Percentiles rank a stretch among this genome's conserved stretches.
Conservation (phyloP, 805 yeast genomes). For the Ascoidea rubescens region DNA sequence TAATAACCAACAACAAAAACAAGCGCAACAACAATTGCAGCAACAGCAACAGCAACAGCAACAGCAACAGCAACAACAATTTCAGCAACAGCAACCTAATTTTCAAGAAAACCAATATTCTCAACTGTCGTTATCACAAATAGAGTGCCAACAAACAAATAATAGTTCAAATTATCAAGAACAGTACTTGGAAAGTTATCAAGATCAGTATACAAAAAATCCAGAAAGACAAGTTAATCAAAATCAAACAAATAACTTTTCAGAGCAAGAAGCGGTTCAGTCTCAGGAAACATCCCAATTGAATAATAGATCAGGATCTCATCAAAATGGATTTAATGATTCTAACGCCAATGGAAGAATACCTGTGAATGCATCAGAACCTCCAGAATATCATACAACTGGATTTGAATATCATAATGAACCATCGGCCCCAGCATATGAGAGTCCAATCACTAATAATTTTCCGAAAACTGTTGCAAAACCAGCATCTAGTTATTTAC, state of each 20-base stretch:
- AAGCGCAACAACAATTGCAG: conserved; percentile 8
- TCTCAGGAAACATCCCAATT: no score
- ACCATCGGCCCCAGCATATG: background rate
- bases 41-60: conserved; percentile 12
- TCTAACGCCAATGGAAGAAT: background rate
- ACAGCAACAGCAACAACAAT: conserved; percentile 1
- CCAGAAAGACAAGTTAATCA: background rate
- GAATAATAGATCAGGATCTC: no score
- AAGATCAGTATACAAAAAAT: no score
- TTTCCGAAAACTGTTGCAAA: no score
- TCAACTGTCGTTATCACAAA: background rate
- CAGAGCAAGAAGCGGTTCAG: background rate
- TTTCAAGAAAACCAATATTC: background rate
- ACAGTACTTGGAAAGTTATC: background rate
- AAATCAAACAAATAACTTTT: no score
- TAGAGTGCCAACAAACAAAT: background rate
- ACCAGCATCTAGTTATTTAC: background rate
- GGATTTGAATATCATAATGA: background rate
- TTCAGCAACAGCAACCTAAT: background rate
- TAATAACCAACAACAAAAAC: background rate
- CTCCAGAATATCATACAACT: background rate
- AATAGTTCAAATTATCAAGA: background rate
- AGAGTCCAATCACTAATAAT: background rate
- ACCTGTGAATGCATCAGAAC: background rate
- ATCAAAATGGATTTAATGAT: no score